Base-by-base conservation (phyloP, 1,284 basidiomycete species). In the Cutaneotrichosporon curvatum region DNA sequence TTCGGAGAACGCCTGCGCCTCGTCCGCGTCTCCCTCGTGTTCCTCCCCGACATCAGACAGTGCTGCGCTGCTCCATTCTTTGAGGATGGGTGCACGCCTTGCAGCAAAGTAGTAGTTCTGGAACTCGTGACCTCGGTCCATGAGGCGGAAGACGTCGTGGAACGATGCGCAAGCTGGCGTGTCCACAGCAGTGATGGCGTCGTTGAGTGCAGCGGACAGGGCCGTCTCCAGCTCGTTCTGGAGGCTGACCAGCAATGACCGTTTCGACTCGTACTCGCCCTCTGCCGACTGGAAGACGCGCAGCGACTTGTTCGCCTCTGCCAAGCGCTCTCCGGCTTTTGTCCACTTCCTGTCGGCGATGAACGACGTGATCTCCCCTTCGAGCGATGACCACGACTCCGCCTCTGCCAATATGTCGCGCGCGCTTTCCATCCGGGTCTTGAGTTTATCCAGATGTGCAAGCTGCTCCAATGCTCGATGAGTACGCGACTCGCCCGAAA, bases 191-290 rank as follows among this genome's bases (percentile, higher is more conserved):
- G 81, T 83, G 64, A 92, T 84, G 2, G 86, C 85, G 31, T 84
- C 81, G 23, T 88, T 83, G 45, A 96, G 76, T 1, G 87, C 86
- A 10, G 87, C 83, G 58, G 85, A 88, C 37, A 94, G 77, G 3
- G 84, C 81, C 1, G 87, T 86, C 73, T 96, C 91, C 33, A 96
- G 80, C 66, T 92, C 85, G 64, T 96, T 95, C 67, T 94, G 89
- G 21, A 96, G 76, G 53, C 82, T 87, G 51, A 89, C 81, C 79
- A 96, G 81, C 31, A 96, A 75, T 3, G 81, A 78, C 34, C 86
- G 79, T 21, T 89, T 79, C 31, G 79, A 81, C 63, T 95, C 90
- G 67, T 87, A 91, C 70, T 92, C 87, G 9, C 82, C 76, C 34
- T 73, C 67, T 1, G 86, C 86, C 60, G 90, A 88, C 56, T 87